These are phyloP conservation scores for Malus hybrid DNA, from an alignment of 331 rosid species.

Conservation along the genomic window DNA sequence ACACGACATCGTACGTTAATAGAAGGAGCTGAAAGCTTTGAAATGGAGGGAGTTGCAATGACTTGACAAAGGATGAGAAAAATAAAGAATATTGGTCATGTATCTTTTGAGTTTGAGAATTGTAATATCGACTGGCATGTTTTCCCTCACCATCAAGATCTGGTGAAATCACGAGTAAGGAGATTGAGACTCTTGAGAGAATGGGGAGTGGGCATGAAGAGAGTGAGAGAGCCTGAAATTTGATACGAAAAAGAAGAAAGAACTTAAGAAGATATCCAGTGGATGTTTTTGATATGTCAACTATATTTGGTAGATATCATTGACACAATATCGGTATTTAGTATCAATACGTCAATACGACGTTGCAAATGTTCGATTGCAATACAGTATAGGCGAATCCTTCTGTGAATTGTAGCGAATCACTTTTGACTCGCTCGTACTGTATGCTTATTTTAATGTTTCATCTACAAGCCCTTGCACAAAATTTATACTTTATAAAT, in stretches of 20 bases:
- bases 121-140: too few relatives aligned
- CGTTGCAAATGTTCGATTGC: background rate
- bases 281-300: too few relatives aligned
- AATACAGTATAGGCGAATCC: fast-evolving
- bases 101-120: background rate
- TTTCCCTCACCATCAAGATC: too few relatives aligned
- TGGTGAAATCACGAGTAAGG: background rate
- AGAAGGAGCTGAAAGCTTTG: too few relatives aligned
- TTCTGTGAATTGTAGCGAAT: too few relatives aligned
- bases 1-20: too few relatives aligned
- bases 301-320: background rate
- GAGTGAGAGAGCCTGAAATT: background rate
- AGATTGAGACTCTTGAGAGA: background rate
- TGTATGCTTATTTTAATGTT: background rate
- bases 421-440: background rate
- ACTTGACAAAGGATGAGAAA: background rate
- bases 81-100: background rate
- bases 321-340: too few relatives aligned
- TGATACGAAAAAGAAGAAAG: background rate
- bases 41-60: background rate
- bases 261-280: background rate
- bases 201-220: background rate
- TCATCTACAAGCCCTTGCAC: background rate
- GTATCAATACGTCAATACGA: too few relatives aligned
- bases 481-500: too few relatives aligned